These are phyloP conservation scores for Lentinula aciculospora DNA, from an alignment of 768 basidiomycete genomes.

Conservation along the genomic window DNA sequence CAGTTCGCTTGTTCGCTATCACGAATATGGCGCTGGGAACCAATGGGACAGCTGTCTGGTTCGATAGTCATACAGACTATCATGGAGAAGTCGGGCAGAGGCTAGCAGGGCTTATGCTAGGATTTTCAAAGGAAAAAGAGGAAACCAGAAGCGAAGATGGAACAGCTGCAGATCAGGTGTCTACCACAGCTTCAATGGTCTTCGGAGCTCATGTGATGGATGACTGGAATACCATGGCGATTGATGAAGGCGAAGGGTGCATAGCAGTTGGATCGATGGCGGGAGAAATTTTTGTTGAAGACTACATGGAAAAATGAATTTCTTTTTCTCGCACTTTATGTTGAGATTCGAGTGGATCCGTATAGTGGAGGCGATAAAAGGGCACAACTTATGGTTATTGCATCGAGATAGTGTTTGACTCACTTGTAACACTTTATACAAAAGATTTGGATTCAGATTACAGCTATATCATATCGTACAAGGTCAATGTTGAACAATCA, in stretches of 20 bases:
- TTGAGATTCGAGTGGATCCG: background rate
- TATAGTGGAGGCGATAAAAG: too few species aligned
- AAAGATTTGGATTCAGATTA: background rate
- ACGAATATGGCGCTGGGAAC: slow-evolving; percentile 50
- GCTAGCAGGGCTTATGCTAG: slow-evolving; percentile 39
- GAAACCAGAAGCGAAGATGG: slow-evolving; percentile 18
- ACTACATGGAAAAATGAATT: background rate
- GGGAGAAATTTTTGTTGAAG: background rate
- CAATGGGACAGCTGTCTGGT: slow-evolving; percentile 61
- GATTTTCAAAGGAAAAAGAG: background rate
- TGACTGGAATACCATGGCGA: slow-evolving; percentile 40
- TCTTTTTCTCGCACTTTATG: background rate
- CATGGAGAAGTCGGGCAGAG: slow-evolving; percentile 51
- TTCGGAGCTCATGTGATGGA: slow-evolving; percentile 42
- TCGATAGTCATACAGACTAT: slow-evolving; percentile 55
- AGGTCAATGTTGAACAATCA: too few species aligned
- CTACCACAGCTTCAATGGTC: slow-evolving; percentile 30
- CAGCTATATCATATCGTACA: too few species aligned
- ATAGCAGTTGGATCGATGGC: slow-evolving; percentile 32
- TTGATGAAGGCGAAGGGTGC: slow-evolving; percentile 43
- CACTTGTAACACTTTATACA: too few species aligned
- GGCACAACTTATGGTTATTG: too few species aligned
- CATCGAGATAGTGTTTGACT: too few species aligned
- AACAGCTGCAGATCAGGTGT: slow-evolving; percentile 18
- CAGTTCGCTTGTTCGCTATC: slow-evolving; percentile 50